phyloP scores from a whole-genome alignment of 768 basidiomycete species.

The Mycena venus region DNA sequence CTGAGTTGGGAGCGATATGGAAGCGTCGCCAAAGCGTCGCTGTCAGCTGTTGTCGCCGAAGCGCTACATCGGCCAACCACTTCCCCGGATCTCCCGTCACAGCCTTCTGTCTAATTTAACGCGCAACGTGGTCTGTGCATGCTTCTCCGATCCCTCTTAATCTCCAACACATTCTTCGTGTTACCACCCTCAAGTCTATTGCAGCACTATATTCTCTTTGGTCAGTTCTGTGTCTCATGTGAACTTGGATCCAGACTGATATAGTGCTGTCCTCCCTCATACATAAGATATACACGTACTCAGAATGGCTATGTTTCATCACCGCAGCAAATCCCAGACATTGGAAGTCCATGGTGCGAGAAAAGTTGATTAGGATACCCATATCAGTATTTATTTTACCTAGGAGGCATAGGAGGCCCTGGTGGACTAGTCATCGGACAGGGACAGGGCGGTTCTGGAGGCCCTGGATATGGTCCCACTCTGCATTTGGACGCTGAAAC shows the following conservation, averaged over 20 bases:
- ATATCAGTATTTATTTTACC: too few relatives aligned
- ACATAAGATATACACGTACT: neutral
- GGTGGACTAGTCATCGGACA: neutral
- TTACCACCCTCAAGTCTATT: neutral
- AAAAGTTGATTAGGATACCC: neutral
- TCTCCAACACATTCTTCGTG: neutral
- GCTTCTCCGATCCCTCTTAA: neutral
- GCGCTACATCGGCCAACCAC: neutral
- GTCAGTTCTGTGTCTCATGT: neutral
- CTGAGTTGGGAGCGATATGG: neutral
- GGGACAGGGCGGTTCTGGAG: neutral
- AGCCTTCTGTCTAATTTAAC: neutral
- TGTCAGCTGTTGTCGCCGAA: too few relatives aligned
- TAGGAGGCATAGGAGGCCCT: neutral
- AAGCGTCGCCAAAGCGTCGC: too few relatives aligned
- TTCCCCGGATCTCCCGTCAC: too few relatives aligned
- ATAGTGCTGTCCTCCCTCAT: neutral
- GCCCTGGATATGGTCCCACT: too few relatives aligned
- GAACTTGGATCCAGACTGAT: neutral
- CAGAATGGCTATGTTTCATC: neutral
- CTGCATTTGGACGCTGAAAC: neutral
- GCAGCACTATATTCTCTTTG: neutral
- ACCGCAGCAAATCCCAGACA: neutral
- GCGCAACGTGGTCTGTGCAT: neutral
- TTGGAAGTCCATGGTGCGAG: too few relatives aligned